Base-by-base conservation (phyloP, 805 yeast genomes). In the Metschnikowia koreensis region DNA sequence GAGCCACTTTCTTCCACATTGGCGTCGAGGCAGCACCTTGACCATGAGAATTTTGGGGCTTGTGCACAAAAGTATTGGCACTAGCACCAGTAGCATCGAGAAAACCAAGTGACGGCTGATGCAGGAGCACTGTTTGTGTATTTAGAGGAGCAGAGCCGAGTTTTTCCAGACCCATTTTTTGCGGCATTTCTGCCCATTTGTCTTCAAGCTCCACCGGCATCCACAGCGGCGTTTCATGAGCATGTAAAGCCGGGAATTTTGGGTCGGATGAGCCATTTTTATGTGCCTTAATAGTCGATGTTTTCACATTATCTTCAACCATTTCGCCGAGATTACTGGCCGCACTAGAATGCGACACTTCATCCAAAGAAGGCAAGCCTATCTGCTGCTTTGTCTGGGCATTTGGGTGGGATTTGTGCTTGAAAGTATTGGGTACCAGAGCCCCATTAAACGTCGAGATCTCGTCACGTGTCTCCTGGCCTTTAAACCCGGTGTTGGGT, bases 391-490 rank as follows among this genome's bases (percentile, higher is more conserved):
- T 74, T 1, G 79, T 70, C 49, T 63, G 68, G 22, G 79, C 79
- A 52, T 73, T 74, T 6, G 78, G 78, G 54, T 72, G 75, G n/a
- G 74, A 67, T 55, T 73, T 74, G 51, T 73, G 68, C 52, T 73
- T 70, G 65, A 74, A 74, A 1, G 79, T 74, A 51, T 74, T 74
- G 22, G 79, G 78, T 17, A 71, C 70, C 1, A 77, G 71, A 6
- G 54, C 56, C 38, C 57, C 59, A 33, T 56, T 56, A n/a, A 48
- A 8, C 22, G 46, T 46, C 29, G 57, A 46, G 10, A 55, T 57
- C 26, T 62, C 65, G 37, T 52, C 58, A 31, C 61, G 44, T 11
- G 44, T 60, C 2, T 13, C 15, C 28, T 65, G 63, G 31, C 53
- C 58, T 28, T 62, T 60, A 17, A 73, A 74, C 8, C 67, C 70